Evolutionary conservation across 2,329 filamentous ascomycete genomes (phyloP).

Genomic region (Fusarium nurragi): DNA sequence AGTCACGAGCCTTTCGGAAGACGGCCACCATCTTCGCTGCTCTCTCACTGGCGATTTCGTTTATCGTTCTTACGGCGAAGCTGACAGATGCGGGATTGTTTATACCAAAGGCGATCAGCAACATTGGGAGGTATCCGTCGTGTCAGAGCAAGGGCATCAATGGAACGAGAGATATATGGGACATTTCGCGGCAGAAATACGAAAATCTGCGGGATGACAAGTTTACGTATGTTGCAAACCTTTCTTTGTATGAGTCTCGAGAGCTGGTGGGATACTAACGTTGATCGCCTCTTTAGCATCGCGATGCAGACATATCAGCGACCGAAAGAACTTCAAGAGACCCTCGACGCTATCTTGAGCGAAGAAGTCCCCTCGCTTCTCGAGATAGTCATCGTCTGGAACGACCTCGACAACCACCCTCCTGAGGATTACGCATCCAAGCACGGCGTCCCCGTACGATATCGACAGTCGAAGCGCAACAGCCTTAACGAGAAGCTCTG

Average conservation of each 20-base stretch:
- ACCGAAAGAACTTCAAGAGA: constrained; percentile 49
- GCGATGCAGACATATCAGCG: constrained; percentile 51
- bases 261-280: not conserved
- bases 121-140: constrained; percentile 28
- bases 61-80: constrained; percentile 29
- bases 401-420: constrained; percentile 46
- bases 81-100: constrained; percentile 32
- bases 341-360: constrained; percentile 43
- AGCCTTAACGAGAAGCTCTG: constrained; percentile 53
- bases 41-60: constrained; percentile 16
- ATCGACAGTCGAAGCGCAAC: constrained; percentile 47
- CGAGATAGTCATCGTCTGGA: constrained; percentile 54
- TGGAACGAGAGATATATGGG: constrained; percentile 33
- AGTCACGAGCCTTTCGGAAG: constrained; percentile 35
- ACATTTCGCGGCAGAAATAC: constrained; percentile 39
- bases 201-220: constrained; percentile 43
- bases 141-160: constrained; percentile 31
- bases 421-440: constrained; percentile 46
- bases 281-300: constrained; percentile 43
- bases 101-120: constrained; percentile 29
- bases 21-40: constrained; percentile 13
- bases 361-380: constrained; percentile 49
- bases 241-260: accelerated
- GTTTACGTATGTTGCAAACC: constrained; percentile 43
- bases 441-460: constrained; percentile 48